Evolutionary conservation across 2,329 filamentous ascomycete species (phyloP).

Genomic region (Aspergillus fumigatus): DNA sequence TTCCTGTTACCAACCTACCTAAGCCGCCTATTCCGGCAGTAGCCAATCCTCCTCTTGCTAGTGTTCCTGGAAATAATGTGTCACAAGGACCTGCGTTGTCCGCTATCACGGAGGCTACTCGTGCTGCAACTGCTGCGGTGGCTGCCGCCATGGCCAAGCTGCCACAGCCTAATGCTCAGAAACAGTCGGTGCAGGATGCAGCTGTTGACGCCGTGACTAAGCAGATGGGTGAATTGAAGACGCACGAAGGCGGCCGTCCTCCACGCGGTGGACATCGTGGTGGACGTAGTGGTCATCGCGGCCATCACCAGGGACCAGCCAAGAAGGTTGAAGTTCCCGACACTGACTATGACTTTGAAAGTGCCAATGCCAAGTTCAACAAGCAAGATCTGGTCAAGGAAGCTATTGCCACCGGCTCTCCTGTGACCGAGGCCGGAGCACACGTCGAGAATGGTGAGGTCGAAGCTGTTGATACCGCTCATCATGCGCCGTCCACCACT

Average conservation of each 20-base stretch:
- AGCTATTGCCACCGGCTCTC: conserved; percentile 73
- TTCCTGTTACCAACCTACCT: conserved; percentile 39
- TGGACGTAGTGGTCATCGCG: conserved; percentile 44
- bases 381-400: conserved; percentile 85
- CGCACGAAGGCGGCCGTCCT: conserved; percentile 35
- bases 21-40: conserved; percentile 30
- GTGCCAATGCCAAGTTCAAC: conserved; percentile 82
- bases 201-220: conserved; percentile 42
- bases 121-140: conserved; percentile 48
- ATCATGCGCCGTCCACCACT: conserved; percentile 25
- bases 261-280: conserved; percentile 42
- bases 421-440: conserved; percentile 53
- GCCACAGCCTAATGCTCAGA: conserved; percentile 34
- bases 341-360: conserved; percentile 88
- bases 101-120: conserved; percentile 45
- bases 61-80: conserved; percentile 20
- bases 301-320: conserved; percentile 41
- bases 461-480: conserved; percentile 33
- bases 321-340: conserved; percentile 82
- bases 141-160: conserved; percentile 50
- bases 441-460: conserved; percentile 39
- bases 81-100: conserved; percentile 29
- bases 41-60: conserved; percentile 25
- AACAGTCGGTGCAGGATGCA: conserved; percentile 30
- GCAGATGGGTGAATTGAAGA: conserved; percentile 44